phyloP scores from a whole-genome alignment of 177 flowering plant genomes.

The Vitis hybrid region DNA sequence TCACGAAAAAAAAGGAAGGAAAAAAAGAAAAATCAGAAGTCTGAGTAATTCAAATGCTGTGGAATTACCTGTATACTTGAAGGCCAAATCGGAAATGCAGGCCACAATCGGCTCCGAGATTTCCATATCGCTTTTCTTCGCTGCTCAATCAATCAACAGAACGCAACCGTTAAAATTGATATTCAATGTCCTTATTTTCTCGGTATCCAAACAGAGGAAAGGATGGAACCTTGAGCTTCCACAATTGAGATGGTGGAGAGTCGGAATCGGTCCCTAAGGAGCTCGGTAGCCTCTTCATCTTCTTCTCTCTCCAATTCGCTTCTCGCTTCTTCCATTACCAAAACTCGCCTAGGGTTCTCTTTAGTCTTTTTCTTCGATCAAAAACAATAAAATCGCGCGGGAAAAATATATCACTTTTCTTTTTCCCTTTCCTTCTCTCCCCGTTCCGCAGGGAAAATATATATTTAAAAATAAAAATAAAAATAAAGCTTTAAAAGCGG shows the following conservation, averaged over 20 bases:
- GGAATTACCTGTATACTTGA: constrained; percentile 47
- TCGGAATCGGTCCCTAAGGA: constrained; percentile 65
- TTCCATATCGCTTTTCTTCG: constrained; percentile 57
- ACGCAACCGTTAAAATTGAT: no score
- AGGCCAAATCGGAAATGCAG: constrained; percentile 57
- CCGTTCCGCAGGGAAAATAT: no score
- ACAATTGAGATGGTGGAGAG: constrained; percentile 68
- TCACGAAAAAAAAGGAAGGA: not conserved
- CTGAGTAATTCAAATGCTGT: no score
- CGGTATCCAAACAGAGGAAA: not conserved
- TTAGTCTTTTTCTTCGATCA: not conserved
- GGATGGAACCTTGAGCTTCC: constrained; percentile 59
- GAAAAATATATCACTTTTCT: not conserved
- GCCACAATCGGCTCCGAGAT: constrained; percentile 49
- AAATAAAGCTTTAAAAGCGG: no score
- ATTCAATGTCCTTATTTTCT: no score
- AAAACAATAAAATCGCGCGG: constrained; percentile 5
- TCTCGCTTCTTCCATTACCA: constrained; percentile 14
- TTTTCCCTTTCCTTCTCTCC: no score
- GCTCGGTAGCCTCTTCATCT: constrained; percentile 44
- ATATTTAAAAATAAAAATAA: no score
- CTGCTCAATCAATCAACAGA: constrained; percentile 27
- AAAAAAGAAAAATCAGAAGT: not conserved
- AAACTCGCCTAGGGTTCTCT: constrained; percentile 10
- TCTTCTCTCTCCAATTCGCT: constrained; percentile 32